Percentiles rank a stretch among this genome's conserved stretches.
Conservation (phyloP, 176 grass and related monocot species). For the Phyllostachys edulis region DNA sequence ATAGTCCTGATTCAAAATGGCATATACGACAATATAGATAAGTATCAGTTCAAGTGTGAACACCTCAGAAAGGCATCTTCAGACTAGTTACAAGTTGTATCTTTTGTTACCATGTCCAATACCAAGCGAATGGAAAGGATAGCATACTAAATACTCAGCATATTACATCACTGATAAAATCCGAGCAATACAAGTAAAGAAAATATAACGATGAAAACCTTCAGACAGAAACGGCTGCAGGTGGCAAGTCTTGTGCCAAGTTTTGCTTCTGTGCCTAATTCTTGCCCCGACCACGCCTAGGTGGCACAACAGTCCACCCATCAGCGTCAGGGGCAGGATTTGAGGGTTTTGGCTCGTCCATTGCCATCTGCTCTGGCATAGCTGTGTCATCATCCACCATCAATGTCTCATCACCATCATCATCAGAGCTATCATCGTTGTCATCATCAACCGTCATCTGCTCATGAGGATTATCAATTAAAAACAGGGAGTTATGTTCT, state of each 20-base stretch:
- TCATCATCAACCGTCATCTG: conserved; percentile 40
- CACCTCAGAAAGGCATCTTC: background rate
- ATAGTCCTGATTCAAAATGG: background rate
- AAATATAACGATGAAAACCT: background rate
- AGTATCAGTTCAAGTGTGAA: background rate
- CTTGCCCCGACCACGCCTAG: conserved; percentile 44
- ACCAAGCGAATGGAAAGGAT: background rate
- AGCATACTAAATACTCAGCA: background rate
- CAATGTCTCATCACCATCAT: conserved; percentile 4
- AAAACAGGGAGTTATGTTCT: background rate
- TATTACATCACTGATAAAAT: background rate
- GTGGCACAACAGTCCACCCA: conserved; percentile 74
- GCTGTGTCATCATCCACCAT: conserved; percentile 47
- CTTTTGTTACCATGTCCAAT: background rate
- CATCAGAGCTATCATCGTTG: conserved; percentile 50
- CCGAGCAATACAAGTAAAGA: background rate
- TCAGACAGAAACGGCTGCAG: background rate
- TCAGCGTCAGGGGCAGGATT: conserved; percentile 58
- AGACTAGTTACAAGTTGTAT: background rate
- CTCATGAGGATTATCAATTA: conserved; percentile 9
- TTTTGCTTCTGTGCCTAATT: conserved; percentile 31
- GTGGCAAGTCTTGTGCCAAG: background rate
- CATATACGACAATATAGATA: background rate
- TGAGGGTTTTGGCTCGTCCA: conserved; percentile 38
- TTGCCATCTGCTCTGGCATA: conserved; percentile 37